Evolutionary conservation across 331 rosid species (phyloP).

Genomic region (Spiraea crenata): DNA sequence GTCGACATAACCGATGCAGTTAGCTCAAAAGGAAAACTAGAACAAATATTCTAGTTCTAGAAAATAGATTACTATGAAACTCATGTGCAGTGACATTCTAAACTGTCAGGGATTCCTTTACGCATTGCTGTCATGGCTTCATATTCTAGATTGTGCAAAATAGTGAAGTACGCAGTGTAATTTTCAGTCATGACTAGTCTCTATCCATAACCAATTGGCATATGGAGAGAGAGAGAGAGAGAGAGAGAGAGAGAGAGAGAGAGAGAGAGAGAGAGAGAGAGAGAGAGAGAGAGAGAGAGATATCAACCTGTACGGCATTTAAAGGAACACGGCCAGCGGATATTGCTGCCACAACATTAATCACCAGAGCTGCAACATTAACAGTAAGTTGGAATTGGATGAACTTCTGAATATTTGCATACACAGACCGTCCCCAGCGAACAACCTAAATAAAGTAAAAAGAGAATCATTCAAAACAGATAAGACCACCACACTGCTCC

Average conservation of each 20-base stretch:
- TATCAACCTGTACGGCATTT: constrained; percentile 86
- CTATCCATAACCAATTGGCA: background rate
- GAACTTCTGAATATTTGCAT: constrained; percentile 96
- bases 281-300: constrained; percentile 17
- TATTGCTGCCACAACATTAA: constrained; percentile 92
- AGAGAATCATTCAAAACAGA: constrained; percentile 17
- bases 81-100: background rate
- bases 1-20: too few species aligned
- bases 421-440: constrained; percentile 99
- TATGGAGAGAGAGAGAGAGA: background rate
- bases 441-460: constrained; percentile 65
- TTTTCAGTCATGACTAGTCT: background rate
- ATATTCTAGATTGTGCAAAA: constrained; percentile 6
- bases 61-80: background rate
- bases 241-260: background rate
- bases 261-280: background rate
- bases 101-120: background rate
- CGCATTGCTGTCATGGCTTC: background rate
- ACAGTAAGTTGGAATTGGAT: constrained; percentile 99
- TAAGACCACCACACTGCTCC: background rate
- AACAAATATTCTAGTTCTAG: too few species aligned
- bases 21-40: too few species aligned
- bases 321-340: constrained; percentile 81
- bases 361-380: constrained; percentile 94
- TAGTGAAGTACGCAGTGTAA: background rate